Evolutionary conservation across 306 rosid genomes (phyloP), one percentile per base, ranked within the genome.

Genomic region (Prunus salicina): DNA sequence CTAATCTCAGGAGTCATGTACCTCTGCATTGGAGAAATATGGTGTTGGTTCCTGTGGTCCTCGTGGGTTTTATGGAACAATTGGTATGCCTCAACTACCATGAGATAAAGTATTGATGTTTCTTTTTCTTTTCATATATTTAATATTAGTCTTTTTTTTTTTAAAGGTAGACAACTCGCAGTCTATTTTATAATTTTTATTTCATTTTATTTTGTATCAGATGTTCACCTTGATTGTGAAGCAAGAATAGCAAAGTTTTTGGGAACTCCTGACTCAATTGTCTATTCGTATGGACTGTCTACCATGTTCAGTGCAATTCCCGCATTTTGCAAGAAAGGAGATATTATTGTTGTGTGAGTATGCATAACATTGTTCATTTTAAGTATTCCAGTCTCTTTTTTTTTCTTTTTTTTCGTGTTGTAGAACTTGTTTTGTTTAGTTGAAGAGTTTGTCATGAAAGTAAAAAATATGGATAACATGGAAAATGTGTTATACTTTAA

Each of bases 31-130:
- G 85, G 96, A 88, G 85, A 96, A 96, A 88, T 96, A 96, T 53
- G 99, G 99, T 53, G 99, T 96, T 82, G 99, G 99, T 67, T 96
- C 99, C 47, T 96, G 99, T 75, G 99, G 99, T 82, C 99, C 99
- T 76, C 99, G 99, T 75, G 97, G 96, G 72, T 96, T 96, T 85
- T 96, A 96, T 83, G 99, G 98, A 79, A 92, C 96, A 69, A 91
- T 96, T 53, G 98, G 99, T 92, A 87, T 79, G 89, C 27, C 52
- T 74, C 69, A 41, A 64, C 80, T 57, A 32, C 61, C 19, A 30
- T 64, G 58, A 64, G 67, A 84, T 72, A 51, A 73, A 64, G 70
- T 64, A 4, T 41, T 50, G 14, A 38, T 47, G 25, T 46, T 27
- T 58, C 41, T 64, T 43, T 43, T 51, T 56, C 51, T 43, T 49